phyloP scores from a whole-genome alignment of 2,329 filamentous ascomycete species.

The Fusarium sp. region DNA sequence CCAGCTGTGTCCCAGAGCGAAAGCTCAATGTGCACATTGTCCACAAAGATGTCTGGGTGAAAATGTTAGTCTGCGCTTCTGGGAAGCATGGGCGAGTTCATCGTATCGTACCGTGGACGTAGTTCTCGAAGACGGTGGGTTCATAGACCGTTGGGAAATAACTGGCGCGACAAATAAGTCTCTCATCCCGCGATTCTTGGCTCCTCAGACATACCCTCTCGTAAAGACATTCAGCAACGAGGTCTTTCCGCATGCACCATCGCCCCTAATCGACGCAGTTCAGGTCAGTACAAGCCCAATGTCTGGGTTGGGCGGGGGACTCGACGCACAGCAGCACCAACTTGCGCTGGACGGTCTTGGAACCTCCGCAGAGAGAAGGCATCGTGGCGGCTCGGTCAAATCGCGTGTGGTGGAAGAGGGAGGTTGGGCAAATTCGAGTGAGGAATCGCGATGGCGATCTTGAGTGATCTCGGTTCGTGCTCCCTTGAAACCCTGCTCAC shows the following conservation, averaged over 20 bases:
- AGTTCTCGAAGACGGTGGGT: conserved; percentile 98
- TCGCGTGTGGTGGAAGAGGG: conserved; percentile 15
- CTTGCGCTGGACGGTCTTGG: conserved; percentile 93
- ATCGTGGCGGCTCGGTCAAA: conserved; percentile 28
- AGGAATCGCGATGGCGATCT: neutral
- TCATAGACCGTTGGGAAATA: conserved; percentile 99
- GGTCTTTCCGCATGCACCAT: conserved; percentile 97
- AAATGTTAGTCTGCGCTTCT: conserved; percentile 13
- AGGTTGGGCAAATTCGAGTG: neutral
- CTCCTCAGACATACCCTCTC: conserved; percentile 77
- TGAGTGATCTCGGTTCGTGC: conserved; percentile 37
- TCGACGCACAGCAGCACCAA: conserved; percentile 83
- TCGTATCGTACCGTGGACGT: conserved; percentile 83
- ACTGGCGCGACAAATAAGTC: conserved; percentile 57
- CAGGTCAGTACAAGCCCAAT: conserved; percentile 24
- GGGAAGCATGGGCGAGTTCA: neutral
- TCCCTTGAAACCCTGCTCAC: conserved; percentile 13
- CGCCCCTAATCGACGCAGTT: conserved; percentile 71
- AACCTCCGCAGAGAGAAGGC: conserved; percentile 71
- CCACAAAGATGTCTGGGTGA: conserved; percentile 92
- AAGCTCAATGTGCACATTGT: conserved; percentile 95
- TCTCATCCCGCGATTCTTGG: neutral
- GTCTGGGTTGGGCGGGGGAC: neutral
- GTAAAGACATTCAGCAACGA: conserved; percentile 98
- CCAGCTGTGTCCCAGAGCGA: conserved; percentile 99